Conservation (phyloP, 768 basidiomycete species). For the Tylopilus plumbeoviolaceoides region DNA sequence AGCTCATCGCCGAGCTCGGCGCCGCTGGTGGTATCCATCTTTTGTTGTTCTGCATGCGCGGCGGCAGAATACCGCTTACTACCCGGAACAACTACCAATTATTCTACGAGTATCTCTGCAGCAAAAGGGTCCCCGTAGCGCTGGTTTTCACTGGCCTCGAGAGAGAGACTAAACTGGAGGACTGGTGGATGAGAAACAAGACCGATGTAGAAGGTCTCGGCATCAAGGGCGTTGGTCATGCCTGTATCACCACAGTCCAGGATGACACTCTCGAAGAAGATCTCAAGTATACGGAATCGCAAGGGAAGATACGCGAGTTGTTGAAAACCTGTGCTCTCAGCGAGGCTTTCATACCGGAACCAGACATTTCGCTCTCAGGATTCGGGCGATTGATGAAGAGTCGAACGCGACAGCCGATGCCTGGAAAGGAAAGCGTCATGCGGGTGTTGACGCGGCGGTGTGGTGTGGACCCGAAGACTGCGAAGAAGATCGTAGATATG, state of each 20-base stretch:
- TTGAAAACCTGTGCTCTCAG: constrained; percentile 14
- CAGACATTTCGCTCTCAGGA: constrained; percentile 15
- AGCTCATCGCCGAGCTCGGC: constrained; percentile 31
- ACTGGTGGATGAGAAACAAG: constrained; percentile 32
- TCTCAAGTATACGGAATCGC: constrained; percentile 23
- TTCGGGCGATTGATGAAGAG: constrained; percentile 9
- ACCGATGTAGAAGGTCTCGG: constrained; percentile 16
- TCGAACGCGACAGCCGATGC: constrained; percentile 2
- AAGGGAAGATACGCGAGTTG: constrained; percentile 18
- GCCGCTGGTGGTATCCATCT: constrained; percentile 37
- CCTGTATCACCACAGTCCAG: constrained; percentile 28
- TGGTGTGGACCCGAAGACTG: constrained; percentile 23
- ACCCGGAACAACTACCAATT: constrained; percentile 37
- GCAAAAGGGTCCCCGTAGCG: constrained; percentile 33
- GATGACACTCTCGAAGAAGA: constrained; percentile 19
- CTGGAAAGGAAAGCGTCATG: constrained; percentile 16
- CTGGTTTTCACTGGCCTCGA: constrained; percentile 42
- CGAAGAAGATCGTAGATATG: constrained; percentile 20
- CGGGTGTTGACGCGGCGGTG: constrained; percentile 22
- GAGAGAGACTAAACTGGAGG: constrained; percentile 27
- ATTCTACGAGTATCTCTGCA: constrained; percentile 39
- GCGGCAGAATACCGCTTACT: constrained; percentile 34
- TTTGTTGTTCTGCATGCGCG: constrained; percentile 40
- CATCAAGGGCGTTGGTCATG: constrained; percentile 27
- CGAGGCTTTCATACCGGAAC: constrained; percentile 12